A percentile compares a stretch with the other conserved stretches of the same genome.
Evolutionary conservation across 306 rosid genomes (phyloP).

Genomic region (Datisca glomerata): DNA sequence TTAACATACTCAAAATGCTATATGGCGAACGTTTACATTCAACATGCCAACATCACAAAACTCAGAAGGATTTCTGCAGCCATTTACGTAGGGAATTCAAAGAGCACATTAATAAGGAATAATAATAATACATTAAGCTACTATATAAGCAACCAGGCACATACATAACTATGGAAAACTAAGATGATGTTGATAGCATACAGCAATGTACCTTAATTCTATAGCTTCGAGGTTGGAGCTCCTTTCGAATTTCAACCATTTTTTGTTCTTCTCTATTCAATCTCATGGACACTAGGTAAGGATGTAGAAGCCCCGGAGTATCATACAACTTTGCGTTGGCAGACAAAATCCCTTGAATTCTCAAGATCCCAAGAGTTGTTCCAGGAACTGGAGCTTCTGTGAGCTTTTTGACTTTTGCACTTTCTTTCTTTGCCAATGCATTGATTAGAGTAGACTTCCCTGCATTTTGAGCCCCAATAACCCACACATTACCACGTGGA

Average conservation of each 20-base stretch:
- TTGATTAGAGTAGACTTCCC: conserved; percentile 94
- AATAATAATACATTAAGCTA: too few species aligned
- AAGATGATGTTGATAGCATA: neutral
- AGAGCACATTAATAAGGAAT: too few species aligned
- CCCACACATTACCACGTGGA: conserved; percentile 98
- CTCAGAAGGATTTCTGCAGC: too few species aligned
- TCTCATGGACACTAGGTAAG: conserved; percentile 68
- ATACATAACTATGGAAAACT: too few species aligned
- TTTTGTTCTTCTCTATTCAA: conserved; percentile 81
- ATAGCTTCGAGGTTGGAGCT: conserved; percentile 70
- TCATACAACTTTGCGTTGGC: conserved; percentile 89
- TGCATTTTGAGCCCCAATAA: conserved; percentile 90
- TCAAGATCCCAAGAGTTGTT: conserved; percentile 80
- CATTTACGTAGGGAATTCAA: too few species aligned
- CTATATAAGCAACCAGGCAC: too few species aligned
- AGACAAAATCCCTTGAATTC: conserved; percentile 79
- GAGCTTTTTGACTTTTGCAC: conserved; percentile 66
- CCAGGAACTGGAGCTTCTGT: conserved; percentile 96
- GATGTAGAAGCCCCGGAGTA: conserved; percentile 86
- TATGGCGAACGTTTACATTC: too few species aligned
- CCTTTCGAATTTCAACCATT: conserved; percentile 87
- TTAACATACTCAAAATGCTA: too few species aligned
- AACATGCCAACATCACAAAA: too few species aligned
- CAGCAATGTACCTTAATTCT: conserved; percentile 64
- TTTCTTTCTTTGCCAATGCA: conserved; percentile 64